Conservation (phyloP, 257 asterid species). For the Gynochthodes officinalis region DNA sequence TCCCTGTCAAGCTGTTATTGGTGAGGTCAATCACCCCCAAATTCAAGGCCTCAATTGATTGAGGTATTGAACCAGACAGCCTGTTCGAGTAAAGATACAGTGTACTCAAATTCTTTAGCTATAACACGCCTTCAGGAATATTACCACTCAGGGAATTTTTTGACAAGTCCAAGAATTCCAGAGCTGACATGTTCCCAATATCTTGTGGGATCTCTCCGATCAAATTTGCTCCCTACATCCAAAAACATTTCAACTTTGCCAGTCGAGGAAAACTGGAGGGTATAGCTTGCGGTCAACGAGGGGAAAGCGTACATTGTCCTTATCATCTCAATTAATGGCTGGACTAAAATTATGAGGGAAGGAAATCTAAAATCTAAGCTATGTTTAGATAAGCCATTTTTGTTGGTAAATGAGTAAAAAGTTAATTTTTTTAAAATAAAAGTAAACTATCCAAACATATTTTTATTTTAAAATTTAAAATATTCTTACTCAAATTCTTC, state of each 20-base stretch:
- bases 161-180: slow-evolving; percentile 60
- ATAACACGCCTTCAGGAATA: slow-evolving; percentile 56
- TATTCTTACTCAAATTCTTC: no score
- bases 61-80: slow-evolving; percentile 65
- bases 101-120: slow-evolving; percentile 34
- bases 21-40: slow-evolving; percentile 57
- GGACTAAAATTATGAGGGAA: no score
- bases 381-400: no score
- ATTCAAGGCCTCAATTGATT: slow-evolving; percentile 33
- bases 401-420: no score
- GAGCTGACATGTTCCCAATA: slow-evolving; percentile 50
- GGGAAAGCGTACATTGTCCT: no score
- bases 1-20: slow-evolving; percentile 49
- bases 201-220: slow-evolving; percentile 59
- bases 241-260: slow-evolving; percentile 46
- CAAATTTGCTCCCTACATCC: slow-evolving; percentile 48
- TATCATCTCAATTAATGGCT: no score
- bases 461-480: no score
- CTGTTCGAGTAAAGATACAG: slow-evolving; percentile 46
- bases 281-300: no score
- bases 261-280: slow-evolving; percentile 57
- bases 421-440: no score
- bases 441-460: no score
- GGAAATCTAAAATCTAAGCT: no score
- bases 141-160: slow-evolving; percentile 47